Base-by-base conservation (phyloP, 352 stramenopile species). In the Elongisporangium senticosum region DNA sequence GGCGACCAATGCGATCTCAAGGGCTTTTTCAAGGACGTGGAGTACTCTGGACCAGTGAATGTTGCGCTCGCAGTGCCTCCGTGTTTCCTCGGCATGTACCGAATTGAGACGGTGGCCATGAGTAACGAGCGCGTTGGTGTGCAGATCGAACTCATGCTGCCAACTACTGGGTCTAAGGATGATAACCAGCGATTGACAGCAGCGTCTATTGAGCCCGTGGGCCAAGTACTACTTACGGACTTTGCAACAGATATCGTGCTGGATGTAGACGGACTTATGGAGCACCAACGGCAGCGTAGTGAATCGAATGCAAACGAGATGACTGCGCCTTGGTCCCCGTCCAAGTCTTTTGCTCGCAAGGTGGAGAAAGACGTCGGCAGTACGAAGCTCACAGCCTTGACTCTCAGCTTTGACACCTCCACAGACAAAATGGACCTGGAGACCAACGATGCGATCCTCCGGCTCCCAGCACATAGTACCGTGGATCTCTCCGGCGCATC, bases 11-110 rank as follows among this genome's bases (percentile, higher is more conserved):
- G 79, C 39, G 65, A 76, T 2, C 56, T 88, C 13, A 70, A 69
- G 11, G 80, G 80, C 4, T 85, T 76, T 19, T 87, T 90, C 62
- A 71, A 80, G 15, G 76, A 90, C 24, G 60, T 83, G 3, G 77
- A 86, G 15, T 90, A 71, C 28, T 53, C 68, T 15, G 80, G 80
- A 13, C 78, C 80, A 1, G 64, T 87, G 17, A 83, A 73, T 48
- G 65, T 86, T 4, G 70, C 71, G 13, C 49, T 87, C 28, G 55
- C 62, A 0, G 62, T 90, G 6, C 76, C 80, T 43, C 62, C 74
- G 7, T 71, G 80, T 54, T 88, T 88, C 21, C 72, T 88, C 2
- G 80, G 80, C 0, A 69, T 78, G 7, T 87, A 85, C 19, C 74
- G 73, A 7, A 53, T 73, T 10, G 72, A 86, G 58, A 86, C 76